These are phyloP conservation scores for Ustilago sp. DNA, from an alignment of 1,284 basidiomycete species.

Conservation along the genomic window DNA sequence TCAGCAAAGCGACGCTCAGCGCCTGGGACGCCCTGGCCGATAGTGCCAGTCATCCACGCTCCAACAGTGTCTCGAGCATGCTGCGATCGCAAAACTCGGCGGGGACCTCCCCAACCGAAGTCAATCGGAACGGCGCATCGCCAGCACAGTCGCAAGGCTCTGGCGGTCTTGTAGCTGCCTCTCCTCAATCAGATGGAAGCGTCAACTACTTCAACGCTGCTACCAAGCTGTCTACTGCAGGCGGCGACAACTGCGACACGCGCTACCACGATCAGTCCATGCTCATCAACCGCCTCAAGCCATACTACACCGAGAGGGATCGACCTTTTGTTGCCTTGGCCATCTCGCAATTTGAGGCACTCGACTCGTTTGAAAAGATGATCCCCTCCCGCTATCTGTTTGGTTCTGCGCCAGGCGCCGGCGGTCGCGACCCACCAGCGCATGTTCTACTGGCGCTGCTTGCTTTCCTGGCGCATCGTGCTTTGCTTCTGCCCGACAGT, in stretches of 20 bases:
- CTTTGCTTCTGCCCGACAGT: conserved; percentile 50
- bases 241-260: conserved; percentile 38
- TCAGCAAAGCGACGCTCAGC: conserved; percentile 36
- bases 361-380: conserved; percentile 59
- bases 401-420: conserved; percentile 35
- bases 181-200: conserved; percentile 39
- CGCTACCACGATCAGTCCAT: conserved; percentile 52
- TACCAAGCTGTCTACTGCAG: conserved; percentile 28
- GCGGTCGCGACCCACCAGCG: conserved; percentile 41
- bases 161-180: conserved; percentile 26
- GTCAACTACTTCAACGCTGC: conserved; percentile 36
- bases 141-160: conserved; percentile 47
- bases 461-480: conserved; percentile 57
- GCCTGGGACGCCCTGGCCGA: conserved; percentile 49
- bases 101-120: conserved; percentile 41
- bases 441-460: conserved; percentile 56
- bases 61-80: conserved; percentile 42
- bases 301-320: conserved; percentile 52
- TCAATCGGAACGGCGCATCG: conserved; percentile 34
- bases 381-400: conserved; percentile 56
- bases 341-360: conserved; percentile 56
- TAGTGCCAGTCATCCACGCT: conserved; percentile 36
- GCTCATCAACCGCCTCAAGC: conserved; percentile 53
- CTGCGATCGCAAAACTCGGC: conserved; percentile 42
- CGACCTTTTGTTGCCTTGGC: conserved; percentile 56